Base-by-base conservation (phyloP, 352 stramenopile genomes). In the Phytophthora pistaciae region DNA sequence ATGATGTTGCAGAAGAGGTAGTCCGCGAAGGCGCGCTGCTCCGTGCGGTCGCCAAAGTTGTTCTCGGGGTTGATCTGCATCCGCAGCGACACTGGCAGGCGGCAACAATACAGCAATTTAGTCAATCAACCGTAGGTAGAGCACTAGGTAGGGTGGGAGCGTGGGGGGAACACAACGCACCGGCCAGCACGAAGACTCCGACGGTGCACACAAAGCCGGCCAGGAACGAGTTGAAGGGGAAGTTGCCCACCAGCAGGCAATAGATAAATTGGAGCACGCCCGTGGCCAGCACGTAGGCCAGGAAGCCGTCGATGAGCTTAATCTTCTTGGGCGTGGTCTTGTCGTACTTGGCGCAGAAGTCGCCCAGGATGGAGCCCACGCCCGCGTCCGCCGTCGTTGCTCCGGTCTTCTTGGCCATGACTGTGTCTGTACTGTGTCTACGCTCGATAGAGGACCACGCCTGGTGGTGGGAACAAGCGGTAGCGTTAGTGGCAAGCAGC, bases 1-100 rank as follows among this genome's bases (percentile, higher is more conserved):
- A 98, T 91, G 73, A 97, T 87, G 85, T 96, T 97, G 90, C 92
- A 98, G 66, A 97, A 95, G 52, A 97, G 81, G 72, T 97, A 98
- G 77, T 98, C 92, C 20, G 90, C 91, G 73, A 97, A 98, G 27
- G 91, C 91, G 66, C 90, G 90, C 77, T 96, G 86, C 70, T 94
- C 84, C 48, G 83, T 95, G 66, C 90, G 88, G 72, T 93, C 88
- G 44, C 78, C 81, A 66, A 93, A 92, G 73, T 90, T 81, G 75
- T 96, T 96, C 25, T 91, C 84, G 21, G 91, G 86, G 69, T 95
- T 94, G 67, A 97, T 91, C 80, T 97, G 90, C 90, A 97, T 97
- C 53, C 91, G 70, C 53, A 97, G 80, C 58, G 91, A 96, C 53
- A 97, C 91, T 97, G 64, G 29, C 38, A 44, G 38, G 14, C 38